phyloP scores from a whole-genome alignment of 345 rosid genomes.

The Populus alba region DNA sequence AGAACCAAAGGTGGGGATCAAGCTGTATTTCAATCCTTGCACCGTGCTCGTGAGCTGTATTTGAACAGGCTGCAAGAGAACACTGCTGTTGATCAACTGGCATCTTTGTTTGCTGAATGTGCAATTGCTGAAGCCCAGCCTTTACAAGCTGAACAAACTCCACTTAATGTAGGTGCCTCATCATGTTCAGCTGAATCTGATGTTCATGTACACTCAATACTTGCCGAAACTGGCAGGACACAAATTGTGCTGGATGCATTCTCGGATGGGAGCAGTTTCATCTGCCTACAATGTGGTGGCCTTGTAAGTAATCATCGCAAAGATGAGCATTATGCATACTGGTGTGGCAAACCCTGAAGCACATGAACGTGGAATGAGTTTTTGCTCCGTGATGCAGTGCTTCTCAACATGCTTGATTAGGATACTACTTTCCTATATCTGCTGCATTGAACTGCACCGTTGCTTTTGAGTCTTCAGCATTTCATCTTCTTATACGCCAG shows the following conservation, averaged over 20 bases:
- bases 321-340: conserved; percentile 85
- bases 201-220: conserved; percentile 59
- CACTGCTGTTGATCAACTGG: conserved; percentile 68
- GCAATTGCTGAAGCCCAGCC: conserved; percentile 84
- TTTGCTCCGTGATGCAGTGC: not conserved
- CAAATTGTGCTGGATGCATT: conserved; percentile 86
- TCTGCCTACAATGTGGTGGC: conserved; percentile 89
- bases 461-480: not conserved
- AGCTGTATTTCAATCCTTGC: conserved; percentile 61
- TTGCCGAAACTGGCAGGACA: conserved; percentile 71
- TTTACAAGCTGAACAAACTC: conserved; percentile 27
- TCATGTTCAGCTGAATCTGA: conserved; percentile 30
- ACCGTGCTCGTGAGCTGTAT: conserved; percentile 76
- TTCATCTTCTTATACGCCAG: conserved; percentile 2
- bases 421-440: not conserved
- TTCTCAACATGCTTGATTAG: not conserved
- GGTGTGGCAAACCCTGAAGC: conserved; percentile 62
- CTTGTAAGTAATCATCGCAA: conserved; percentile 79
- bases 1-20: conserved; percentile 70
- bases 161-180: conserved; percentile 14
- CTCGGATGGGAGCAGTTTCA: conserved; percentile 92
- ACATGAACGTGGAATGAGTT: not conserved
- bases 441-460: conserved; percentile 7
- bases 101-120: conserved; percentile 86
- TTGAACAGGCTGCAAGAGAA: conserved; percentile 47